A percentile compares a stretch with the other conserved stretches of the same genome.
These are phyloP conservation scores for Starmerella bombicola DNA, from an alignment of 805 yeast species.

Conservation along the genomic window DNA sequence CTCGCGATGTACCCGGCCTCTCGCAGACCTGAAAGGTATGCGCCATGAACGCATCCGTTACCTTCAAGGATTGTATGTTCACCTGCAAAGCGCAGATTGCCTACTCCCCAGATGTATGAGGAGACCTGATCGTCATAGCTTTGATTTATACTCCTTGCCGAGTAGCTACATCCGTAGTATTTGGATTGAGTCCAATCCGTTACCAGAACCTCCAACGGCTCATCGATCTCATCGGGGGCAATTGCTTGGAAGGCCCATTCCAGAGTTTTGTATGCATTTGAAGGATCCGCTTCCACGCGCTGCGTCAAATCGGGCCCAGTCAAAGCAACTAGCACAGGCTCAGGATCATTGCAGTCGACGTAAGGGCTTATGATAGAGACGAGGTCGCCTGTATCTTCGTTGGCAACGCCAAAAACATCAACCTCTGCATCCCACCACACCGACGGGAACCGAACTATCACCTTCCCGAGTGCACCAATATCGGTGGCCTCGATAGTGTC, in stretches of 20 bases:
- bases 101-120: slow-evolving; percentile 49
- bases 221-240: slow-evolving; percentile 19
- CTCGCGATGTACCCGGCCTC: slow-evolving; percentile 36
- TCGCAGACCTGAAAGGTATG: slow-evolving; percentile 63
- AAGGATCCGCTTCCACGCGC: slow-evolving; percentile 39
- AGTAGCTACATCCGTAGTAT: slow-evolving; percentile 61
- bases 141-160: slow-evolving; percentile 57
- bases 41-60: slow-evolving; percentile 87
- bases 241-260: slow-evolving; percentile 37
- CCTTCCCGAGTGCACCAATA: slow-evolving; percentile 62
- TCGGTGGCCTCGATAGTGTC: slow-evolving; percentile 35
- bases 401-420: slow-evolving; percentile 24
- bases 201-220: slow-evolving; percentile 32
- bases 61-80: slow-evolving; percentile 81
- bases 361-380: slow-evolving; percentile 48
- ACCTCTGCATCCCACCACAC: slow-evolving; percentile 46
- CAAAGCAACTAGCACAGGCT: slow-evolving; percentile 41
- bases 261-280: slow-evolving; percentile 44
- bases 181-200: slow-evolving; percentile 65
- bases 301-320: slow-evolving; percentile 65
- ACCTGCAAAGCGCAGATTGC: slow-evolving; percentile 69
- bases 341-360: slow-evolving; percentile 28
- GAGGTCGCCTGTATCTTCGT: slow-evolving; percentile 43
- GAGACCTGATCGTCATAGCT: slow-evolving; percentile 51
- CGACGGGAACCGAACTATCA: slow-evolving; percentile 51